phyloP scores from a whole-genome alignment of 2,329 filamentous ascomycete genomes.

The Ceratocystis cubensis region DNA sequence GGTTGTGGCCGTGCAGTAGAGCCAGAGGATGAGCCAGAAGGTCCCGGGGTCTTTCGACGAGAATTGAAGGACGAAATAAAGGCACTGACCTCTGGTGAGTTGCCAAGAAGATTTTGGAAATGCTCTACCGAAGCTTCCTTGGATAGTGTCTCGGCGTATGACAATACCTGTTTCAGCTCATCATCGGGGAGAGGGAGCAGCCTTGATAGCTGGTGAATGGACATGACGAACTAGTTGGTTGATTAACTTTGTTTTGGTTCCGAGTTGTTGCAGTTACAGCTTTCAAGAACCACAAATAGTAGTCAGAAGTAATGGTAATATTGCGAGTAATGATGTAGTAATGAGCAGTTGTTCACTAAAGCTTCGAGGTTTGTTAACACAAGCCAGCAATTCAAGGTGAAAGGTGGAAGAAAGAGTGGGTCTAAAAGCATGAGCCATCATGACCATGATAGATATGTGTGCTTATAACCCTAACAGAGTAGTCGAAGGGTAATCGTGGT shows the following conservation, averaged over 20 bases:
- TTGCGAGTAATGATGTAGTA: neutral
- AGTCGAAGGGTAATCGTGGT: neutral
- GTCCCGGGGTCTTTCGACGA: slow-evolving; percentile 37
- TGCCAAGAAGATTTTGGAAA: slow-evolving; percentile 76
- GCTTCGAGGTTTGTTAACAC: neutral
- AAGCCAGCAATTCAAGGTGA: neutral
- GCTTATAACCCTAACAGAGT: neutral
- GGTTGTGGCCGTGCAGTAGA: slow-evolving; percentile 10
- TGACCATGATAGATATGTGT: neutral
- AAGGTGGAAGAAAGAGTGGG: neutral
- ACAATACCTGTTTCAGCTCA: slow-evolving; percentile 70
- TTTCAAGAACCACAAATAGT: neutral
- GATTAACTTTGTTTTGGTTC: neutral
- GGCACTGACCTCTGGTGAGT: slow-evolving; percentile 62
- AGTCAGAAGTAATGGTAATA: neutral
- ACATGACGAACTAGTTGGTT: slow-evolving; percentile 32
- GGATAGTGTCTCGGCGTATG: slow-evolving; percentile 66
- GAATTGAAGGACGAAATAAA: slow-evolving; percentile 76
- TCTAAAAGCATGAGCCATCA: slow-evolving; percentile 14
- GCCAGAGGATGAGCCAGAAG: slow-evolving; percentile 22
- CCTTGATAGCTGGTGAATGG: slow-evolving; percentile 55
- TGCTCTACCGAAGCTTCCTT: slow-evolving; percentile 70
- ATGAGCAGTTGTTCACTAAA: neutral
- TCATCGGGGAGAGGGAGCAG: slow-evolving; percentile 76
- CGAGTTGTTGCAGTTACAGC: neutral